A percentile compares a stretch with the other conserved stretches of the same genome.
These are phyloP conservation scores for Aspergillus kassunensis DNA, from an alignment of 495 filamentous ascomycete genomes.

Conservation along the genomic window DNA sequence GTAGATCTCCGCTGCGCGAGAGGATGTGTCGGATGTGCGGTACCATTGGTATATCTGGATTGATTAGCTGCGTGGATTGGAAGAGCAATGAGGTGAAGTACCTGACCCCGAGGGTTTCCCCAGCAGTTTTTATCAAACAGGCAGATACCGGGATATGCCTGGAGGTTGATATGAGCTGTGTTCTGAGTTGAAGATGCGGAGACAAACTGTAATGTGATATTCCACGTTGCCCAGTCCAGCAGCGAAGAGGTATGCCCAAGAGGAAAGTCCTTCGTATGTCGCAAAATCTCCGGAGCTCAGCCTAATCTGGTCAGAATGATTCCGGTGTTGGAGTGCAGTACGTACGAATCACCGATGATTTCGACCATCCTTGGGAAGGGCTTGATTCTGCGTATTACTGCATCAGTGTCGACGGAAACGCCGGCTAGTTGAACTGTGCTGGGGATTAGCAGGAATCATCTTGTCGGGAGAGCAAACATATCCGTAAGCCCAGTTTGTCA, in stretches of 20 bases:
- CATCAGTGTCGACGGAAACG: conserved; percentile 48
- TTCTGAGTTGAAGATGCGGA: not conserved
- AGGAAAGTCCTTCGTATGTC: conserved; percentile 59
- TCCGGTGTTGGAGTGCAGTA: not conserved
- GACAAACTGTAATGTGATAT: conserved; percentile 49
- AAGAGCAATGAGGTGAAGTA: conserved; percentile 7
- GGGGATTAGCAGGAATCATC: not conserved
- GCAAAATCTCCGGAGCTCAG: conserved; percentile 53
- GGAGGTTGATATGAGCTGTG: not conserved
- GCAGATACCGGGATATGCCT: conserved; percentile 59
- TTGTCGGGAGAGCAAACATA: conserved; percentile 19
- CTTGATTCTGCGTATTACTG: conserved; percentile 49
- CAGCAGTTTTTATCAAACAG: conserved; percentile 55
- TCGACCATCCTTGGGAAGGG: conserved; percentile 54
- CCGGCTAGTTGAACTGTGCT: conserved; percentile 51
- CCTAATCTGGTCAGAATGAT: conserved; percentile 10
- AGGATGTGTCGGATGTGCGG: conserved; percentile 55
- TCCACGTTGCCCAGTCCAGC: conserved; percentile 63
- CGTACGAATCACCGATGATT: conserved; percentile 59
- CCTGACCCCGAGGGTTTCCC: conserved; percentile 29
- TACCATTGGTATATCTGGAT: conserved; percentile 60
- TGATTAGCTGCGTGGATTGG: not conserved
- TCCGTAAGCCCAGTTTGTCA: conserved; percentile 66
- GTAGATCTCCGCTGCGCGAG: conserved; percentile 46
- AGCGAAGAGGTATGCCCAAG: conserved; percentile 52